Percentiles rank a stretch among this genome's conserved stretches.
Evolutionary conservation across 129 eudicot species (phyloP).

Genomic region (Saposhnikovia divaricata): DNA sequence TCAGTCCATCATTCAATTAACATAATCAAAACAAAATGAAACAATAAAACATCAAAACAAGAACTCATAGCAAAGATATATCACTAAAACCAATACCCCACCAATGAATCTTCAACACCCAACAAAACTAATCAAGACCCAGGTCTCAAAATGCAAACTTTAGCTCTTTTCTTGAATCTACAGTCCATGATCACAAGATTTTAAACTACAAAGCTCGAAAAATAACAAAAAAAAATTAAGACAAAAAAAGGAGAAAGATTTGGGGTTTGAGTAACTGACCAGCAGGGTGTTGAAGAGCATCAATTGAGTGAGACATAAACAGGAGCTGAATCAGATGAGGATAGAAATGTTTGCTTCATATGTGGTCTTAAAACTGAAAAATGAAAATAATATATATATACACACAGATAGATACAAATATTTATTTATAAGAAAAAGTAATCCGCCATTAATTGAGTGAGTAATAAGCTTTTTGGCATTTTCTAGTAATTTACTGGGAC

Average conservation of each 20-base stretch:
- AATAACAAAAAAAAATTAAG: background rate
- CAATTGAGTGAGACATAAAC: background rate
- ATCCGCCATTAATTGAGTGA: background rate
- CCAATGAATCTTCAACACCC: background rate
- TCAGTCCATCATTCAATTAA: background rate
- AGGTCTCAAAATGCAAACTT: slow-evolving; percentile 1
- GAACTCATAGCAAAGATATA: background rate
- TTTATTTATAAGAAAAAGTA: background rate
- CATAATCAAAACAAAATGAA: background rate
- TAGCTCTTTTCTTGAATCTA: background rate
- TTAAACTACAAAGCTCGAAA: background rate
- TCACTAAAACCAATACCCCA: background rate
- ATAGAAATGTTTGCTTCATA: background rate
- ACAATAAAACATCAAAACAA: background rate
- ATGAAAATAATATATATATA: background rate
- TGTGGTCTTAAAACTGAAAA: background rate
- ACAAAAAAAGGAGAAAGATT: background rate
- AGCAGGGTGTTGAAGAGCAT: background rate
- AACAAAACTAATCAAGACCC: background rate
- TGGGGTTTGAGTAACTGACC: background rate
- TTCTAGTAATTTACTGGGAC: background rate
- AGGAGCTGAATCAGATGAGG: background rate
- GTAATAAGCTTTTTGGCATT: background rate
- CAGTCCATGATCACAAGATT: background rate
- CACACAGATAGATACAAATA: background rate